Evolutionary conservation across 2,329 filamentous ascomycete species (phyloP).

Genomic region (Aspergillus glaucus): DNA sequence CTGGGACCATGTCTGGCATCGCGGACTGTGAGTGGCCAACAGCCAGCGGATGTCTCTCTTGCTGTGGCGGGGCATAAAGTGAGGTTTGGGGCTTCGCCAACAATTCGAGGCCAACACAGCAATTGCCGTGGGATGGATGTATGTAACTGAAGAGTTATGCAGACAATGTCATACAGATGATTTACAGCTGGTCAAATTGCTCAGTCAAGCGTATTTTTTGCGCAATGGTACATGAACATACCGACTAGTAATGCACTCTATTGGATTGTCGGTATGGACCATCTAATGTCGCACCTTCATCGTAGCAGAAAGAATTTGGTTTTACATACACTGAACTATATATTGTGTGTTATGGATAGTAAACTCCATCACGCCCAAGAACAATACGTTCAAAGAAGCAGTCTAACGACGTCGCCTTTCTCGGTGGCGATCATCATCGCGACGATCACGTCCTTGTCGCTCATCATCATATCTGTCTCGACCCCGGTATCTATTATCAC

Average conservation of each 20-base stretch:
- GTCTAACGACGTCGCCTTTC: slow-evolving; percentile 19
- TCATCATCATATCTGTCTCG: slow-evolving; percentile 32
- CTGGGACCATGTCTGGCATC: background rate
- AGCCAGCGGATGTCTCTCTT: background rate
- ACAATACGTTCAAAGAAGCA: slow-evolving; percentile 1
- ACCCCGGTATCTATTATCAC: slow-evolving; percentile 24
- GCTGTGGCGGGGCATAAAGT: background rate
- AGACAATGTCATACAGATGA: background rate
- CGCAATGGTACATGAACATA: too few species aligned
- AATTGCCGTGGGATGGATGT: background rate
- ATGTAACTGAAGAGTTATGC: background rate
- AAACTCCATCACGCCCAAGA: background rate
- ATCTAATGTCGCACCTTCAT: too few species aligned
- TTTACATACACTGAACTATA: too few species aligned
- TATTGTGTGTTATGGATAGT: too few species aligned
- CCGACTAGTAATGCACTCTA: too few species aligned
- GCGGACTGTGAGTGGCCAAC: background rate
- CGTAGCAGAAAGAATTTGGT: too few species aligned
- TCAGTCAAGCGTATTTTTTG: too few species aligned
- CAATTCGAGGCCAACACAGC: background rate
- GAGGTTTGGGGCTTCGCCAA: background rate
- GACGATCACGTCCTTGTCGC: slow-evolving; percentile 14
- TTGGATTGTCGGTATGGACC: too few species aligned
- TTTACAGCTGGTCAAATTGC: background rate
- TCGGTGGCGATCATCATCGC: slow-evolving; percentile 25